These are phyloP conservation scores for Sporothrix schenckii DNA, from an alignment of 2,329 filamentous ascomycete species.

Conservation along the genomic window DNA sequence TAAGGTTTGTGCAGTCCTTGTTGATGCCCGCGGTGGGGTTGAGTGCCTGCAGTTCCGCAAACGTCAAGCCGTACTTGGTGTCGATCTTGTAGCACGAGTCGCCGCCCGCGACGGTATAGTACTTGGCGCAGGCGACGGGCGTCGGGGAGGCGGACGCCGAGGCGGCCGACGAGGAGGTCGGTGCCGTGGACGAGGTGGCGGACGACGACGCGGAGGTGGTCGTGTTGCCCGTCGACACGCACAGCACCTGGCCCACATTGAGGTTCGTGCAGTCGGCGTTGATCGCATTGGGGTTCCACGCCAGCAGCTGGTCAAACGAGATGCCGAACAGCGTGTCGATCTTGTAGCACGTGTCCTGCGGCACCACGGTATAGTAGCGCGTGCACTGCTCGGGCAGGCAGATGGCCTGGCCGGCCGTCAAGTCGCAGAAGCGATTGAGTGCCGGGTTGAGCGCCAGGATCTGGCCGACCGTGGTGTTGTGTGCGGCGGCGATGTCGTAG, in stretches of 20 bases:
- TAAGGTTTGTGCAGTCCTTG: neutral
- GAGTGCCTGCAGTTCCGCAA: neutral
- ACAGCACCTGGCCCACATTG: neutral
- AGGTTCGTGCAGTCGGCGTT: slow-evolving; percentile 19
- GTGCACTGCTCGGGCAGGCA: slow-evolving; percentile 10
- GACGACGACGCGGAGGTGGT: neutral
- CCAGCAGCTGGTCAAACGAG: neutral
- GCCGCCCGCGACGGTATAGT: neutral
- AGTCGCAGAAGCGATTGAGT: neutral
- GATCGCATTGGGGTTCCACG: neutral
- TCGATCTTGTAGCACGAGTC: slow-evolving; percentile 1
- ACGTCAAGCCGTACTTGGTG: neutral
- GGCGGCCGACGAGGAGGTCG: neutral
- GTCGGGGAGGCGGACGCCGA: neutral
- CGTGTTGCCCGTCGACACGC: neutral
- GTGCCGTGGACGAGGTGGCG: neutral
- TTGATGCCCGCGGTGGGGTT: slow-evolving; percentile 1
- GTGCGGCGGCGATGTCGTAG: neutral
- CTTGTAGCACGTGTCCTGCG: slow-evolving; percentile 17
- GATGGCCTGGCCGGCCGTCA: neutral
- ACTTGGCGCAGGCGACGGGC: neutral
- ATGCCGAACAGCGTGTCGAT: slow-evolving; percentile 3
- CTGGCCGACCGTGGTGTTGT: slow-evolving; percentile 19
- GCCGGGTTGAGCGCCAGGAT: slow-evolving; percentile 15
- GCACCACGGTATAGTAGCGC: neutral